A percentile compares a stretch with the other conserved stretches of the same genome.
phyloP scores from a whole-genome alignment of 176 grass and related monocot species.

The Oryza meyeriana region DNA sequence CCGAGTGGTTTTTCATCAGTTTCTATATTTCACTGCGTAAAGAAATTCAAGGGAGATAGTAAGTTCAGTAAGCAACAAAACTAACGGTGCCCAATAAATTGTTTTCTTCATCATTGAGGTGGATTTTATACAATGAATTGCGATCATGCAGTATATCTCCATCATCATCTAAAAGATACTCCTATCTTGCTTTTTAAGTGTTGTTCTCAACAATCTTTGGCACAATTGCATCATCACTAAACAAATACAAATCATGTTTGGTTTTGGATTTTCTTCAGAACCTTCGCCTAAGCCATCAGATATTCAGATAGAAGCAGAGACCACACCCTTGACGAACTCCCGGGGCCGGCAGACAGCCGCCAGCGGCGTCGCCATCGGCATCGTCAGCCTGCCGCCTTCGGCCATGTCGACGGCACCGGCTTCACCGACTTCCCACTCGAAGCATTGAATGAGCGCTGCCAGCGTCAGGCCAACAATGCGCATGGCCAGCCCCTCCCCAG shows the following conservation, averaged over 20 bases:
- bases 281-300: background rate
- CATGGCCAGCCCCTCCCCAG: constrained; percentile 52
- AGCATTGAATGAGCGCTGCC: constrained; percentile 61
- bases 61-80: background rate
- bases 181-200: too few species aligned
- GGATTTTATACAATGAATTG: too few species aligned
- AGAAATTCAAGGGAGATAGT: background rate
- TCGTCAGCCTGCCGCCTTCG: constrained; percentile 31
- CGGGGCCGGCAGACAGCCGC: constrained; percentile 1
- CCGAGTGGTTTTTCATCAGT: background rate
- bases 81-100: background rate
- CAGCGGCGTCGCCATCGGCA: constrained; percentile 36
- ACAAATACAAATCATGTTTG: background rate
- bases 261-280: background rate
- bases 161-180: too few species aligned
- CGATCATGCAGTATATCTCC: too few species aligned
- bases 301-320: background rate
- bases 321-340: constrained; percentile 14
- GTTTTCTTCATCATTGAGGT: too few species aligned
- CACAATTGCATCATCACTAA: background rate
- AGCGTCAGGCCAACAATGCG: constrained; percentile 40
- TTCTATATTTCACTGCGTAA: background rate
- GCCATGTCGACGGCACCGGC: constrained; percentile 40
- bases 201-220: too few species aligned
- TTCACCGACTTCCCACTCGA: constrained; percentile 43